Conservation (phyloP, 768 basidiomycete genomes). For the Pisolithus orientalis region DNA sequence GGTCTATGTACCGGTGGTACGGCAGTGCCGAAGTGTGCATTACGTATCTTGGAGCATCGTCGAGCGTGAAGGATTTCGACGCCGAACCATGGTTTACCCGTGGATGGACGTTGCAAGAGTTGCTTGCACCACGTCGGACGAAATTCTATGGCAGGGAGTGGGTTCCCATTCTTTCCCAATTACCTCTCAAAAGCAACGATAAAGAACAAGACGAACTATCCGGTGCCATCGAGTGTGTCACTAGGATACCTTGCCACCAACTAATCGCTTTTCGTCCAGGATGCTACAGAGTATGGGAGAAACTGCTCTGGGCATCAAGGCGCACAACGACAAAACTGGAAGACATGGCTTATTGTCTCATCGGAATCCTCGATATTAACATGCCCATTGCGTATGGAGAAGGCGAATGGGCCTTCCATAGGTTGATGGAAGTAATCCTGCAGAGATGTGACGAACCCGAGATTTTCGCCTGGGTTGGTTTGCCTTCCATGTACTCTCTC, state of each 20-base stretch:
- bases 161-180: background rate
- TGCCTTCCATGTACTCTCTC: background rate
- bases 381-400: constrained; percentile 11
- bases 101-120: constrained; percentile 1
- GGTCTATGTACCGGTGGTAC: constrained; percentile 2
- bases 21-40: background rate
- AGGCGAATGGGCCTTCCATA: constrained; percentile 9
- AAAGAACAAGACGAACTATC: background rate
- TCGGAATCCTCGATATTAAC: constrained; percentile 9
- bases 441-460: constrained; percentile 1
- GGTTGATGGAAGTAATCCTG: constrained; percentile 5
- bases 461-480: constrained; percentile 3
- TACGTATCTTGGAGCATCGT: background rate
- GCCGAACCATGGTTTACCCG: constrained; percentile 1
- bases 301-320: constrained; percentile 9
- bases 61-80: background rate
- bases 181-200: background rate
- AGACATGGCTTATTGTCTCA: constrained; percentile 11
- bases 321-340: constrained; percentile 10
- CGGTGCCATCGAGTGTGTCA: background rate
- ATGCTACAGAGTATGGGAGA: background rate
- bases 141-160: background rate
- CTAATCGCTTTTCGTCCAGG: background rate
- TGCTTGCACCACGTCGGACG: background rate
- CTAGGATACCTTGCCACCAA: background rate